phyloP scores from a whole-genome alignment of 2,329 filamentous ascomycete genomes.

The Diaporthe nobilis region DNA sequence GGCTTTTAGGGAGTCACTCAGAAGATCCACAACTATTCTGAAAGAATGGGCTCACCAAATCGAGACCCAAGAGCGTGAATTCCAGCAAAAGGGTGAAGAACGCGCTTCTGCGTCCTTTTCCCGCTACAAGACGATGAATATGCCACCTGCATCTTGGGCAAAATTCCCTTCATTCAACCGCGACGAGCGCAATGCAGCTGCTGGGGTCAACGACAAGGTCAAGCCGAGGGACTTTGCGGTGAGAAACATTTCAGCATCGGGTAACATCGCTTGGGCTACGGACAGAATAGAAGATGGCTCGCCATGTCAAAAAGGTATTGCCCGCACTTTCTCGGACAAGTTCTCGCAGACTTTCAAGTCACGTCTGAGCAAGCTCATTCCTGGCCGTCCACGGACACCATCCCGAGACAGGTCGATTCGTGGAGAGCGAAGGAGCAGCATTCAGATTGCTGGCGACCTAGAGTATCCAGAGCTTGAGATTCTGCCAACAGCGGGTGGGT shows the following conservation, averaged over 20 bases:
- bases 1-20: conserved; percentile 14
- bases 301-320: conserved; percentile 26
- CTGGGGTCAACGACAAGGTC: conserved; percentile 46
- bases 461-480: conserved; percentile 47
- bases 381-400: conserved; percentile 38
- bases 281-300: conserved; percentile 41
- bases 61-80: conserved; percentile 25
- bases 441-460: conserved; percentile 38
- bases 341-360: conserved; percentile 50
- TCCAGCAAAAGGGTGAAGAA: conserved; percentile 2
- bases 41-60: conserved; percentile 28
- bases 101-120: not conserved
- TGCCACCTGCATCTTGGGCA: conserved; percentile 51
- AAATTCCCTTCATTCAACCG: conserved; percentile 52
- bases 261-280: conserved; percentile 47
- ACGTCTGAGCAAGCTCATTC: conserved; percentile 47
- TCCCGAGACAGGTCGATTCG: conserved; percentile 33
- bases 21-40: conserved; percentile 31
- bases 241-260: conserved; percentile 43
- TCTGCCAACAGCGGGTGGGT: conserved; percentile 41
- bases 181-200: conserved; percentile 48
- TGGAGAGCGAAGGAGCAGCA: conserved; percentile 39
- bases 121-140: conserved; percentile 1
- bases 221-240: conserved; percentile 50
- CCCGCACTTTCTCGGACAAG: conserved; percentile 49